A percentile compares a stretch with the other conserved stretches of the same genome.
phyloP scores from a whole-genome alignment of 306 rosid species.

The Biancaea sappan region DNA sequence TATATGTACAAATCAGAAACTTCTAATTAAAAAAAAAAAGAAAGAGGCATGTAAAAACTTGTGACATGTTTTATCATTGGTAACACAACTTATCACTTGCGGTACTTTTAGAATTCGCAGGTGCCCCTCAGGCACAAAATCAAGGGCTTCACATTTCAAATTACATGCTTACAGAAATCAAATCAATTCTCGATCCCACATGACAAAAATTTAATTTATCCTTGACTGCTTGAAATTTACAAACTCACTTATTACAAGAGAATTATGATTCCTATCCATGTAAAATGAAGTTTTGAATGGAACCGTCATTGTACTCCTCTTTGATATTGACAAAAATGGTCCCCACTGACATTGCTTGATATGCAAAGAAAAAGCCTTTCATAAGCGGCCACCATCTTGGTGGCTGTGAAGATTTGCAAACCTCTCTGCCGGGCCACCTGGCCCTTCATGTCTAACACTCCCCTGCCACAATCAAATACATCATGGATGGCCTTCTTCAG shows the following conservation, averaged over 20 bases:
- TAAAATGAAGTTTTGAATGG: neutral
- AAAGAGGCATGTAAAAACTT: neutral
- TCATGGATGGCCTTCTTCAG: slow-evolving; percentile 51
- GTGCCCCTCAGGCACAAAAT: neutral
- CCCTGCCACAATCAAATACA: slow-evolving; percentile 48
- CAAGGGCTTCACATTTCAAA: neutral
- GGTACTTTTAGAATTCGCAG: neutral
- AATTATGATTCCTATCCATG: neutral
- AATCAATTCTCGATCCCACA: too few species aligned
- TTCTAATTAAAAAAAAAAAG: too few species aligned
- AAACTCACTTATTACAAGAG: neutral
- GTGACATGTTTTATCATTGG: neutral
- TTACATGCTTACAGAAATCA: neutral
- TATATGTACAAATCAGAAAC: too few species aligned
- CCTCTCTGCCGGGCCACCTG: slow-evolving; percentile 63
- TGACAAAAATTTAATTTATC: neutral
- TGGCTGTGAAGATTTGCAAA: slow-evolving; percentile 67
- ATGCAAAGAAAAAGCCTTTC: slow-evolving; percentile 81
- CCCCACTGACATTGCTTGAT: too few species aligned
- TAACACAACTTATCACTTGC: neutral
- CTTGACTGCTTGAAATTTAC: neutral
- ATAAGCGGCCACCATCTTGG: slow-evolving; percentile 67
- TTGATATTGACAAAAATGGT: slow-evolving; percentile 52
- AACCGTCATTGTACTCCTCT: too few species aligned
- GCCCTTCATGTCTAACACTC: slow-evolving; percentile 57